Conservation (phyloP, 345 rosid genomes). For the Erodium maritimum region DNA sequence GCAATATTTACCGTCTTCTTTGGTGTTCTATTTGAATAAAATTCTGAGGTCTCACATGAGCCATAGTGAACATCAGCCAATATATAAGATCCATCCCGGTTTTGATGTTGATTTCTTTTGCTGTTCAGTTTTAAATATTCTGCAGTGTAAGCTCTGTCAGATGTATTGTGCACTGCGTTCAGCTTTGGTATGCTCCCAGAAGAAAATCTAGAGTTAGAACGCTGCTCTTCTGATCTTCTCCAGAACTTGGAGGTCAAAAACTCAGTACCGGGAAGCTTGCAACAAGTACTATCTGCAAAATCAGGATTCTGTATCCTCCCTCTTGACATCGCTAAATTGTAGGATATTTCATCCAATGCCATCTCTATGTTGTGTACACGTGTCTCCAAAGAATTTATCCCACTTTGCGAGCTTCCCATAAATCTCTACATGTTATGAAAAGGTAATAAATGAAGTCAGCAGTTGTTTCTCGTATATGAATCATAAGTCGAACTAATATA, state of each 20-base stretch:
- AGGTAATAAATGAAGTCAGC: constrained; percentile 9
- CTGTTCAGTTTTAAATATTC: constrained; percentile 17
- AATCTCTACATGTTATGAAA: constrained; percentile 39
- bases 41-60: constrained; percentile 21
- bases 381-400: constrained; percentile 68
- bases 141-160: constrained; percentile 14
- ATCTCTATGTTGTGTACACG: constrained; percentile 80
- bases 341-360: constrained; percentile 80
- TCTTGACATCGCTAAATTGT: constrained; percentile 47
- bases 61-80: constrained; percentile 11
- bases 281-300: constrained; percentile 49
- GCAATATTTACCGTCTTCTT: constrained; percentile 16
- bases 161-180: constrained; percentile 8
- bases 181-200: constrained; percentile 19
- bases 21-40: constrained; percentile 21
- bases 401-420: constrained; percentile 80
- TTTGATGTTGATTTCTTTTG: constrained; percentile 20
- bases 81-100: constrained; percentile 12
- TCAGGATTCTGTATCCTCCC: constrained; percentile 45
- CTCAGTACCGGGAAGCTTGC: constrained; percentile 75
- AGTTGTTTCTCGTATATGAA: not conserved
- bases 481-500: not conserved
- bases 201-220: constrained; percentile 27
- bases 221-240: constrained; percentile 55
- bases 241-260: constrained; percentile 80